Evolutionary conservation across 1,139 yeast species (phyloP), one percentile per base, ranked within the genome.

Genomic region (Hyphopichia fennica): DNA sequence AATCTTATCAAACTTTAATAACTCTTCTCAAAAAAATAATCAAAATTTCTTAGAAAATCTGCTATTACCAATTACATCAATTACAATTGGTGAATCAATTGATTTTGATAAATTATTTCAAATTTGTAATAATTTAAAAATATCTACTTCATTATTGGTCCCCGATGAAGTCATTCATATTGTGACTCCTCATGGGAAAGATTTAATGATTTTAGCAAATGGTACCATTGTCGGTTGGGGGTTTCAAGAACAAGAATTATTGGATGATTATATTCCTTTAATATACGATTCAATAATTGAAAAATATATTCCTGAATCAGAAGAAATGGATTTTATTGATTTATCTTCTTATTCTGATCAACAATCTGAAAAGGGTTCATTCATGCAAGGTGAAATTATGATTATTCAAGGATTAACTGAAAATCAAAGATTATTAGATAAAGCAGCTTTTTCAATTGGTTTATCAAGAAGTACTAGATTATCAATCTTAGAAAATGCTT

Each of bases 201-300:
- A 84, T 49, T 67, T 87, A 1, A 73, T 87, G 65, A 67, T 88
- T 1, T 63, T 88, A 41, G 74, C 82, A 3, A 82, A 84, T 50
- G 96, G 96, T 2, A 79, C 93, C 0, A 63, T 88, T 4, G 88
- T 88, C 11, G 88, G 89, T 0, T 90, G 96, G 96, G 89, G 88
- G 11, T 65, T 87, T 52, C 62, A 69, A 11, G 95, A 87, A 52
- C 51, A 65, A 5, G 70, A 75, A 16, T 62, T 72, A 10, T 53
- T 82, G 1, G 48, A 74, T n/a, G 79, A 81, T 2, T 62, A 86
- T 17, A 57, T 83, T 4, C 82, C 82, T 46, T 53, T 70, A 1
- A 66, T 79, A 4, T 50, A 56, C 31, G 49, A 53, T 0, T 54
- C 69, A 8, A 53, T 69, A 2, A 51, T 48, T 8, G 65, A 63